Percentiles rank a stretch among this genome's conserved stretches.
These are phyloP conservation scores for Lactuca saligna DNA, from an alignment of 129 eudicot species.

Conservation along the genomic window DNA sequence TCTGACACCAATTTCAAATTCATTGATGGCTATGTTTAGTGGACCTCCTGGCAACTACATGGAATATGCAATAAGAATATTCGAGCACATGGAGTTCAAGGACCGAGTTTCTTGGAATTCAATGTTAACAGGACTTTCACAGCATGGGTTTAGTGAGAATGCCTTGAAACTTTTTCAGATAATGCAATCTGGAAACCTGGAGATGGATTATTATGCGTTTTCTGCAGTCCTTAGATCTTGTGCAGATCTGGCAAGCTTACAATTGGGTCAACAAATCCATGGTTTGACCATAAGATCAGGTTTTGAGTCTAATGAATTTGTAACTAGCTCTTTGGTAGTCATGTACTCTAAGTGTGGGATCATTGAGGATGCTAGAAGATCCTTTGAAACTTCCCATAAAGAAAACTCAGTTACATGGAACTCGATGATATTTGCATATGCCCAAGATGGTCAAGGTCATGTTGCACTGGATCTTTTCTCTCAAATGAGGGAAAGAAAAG, in stretches of 20 bases:
- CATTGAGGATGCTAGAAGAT: constrained; percentile 65
- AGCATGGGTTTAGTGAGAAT: constrained; percentile 67
- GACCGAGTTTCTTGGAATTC: constrained; percentile 87
- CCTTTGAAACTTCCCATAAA: constrained; percentile 58
- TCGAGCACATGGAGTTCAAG: constrained; percentile 44
- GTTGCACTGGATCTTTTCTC: constrained; percentile 65
- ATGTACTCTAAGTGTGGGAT: constrained; percentile 93
- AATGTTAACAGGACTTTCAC: constrained; percentile 77
- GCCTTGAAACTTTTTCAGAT: constrained; percentile 54
- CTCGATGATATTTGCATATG: constrained; percentile 81
- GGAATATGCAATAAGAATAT: constrained; percentile 55
- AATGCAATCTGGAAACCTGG: constrained; percentile 48
- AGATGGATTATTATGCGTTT: constrained; percentile 71
- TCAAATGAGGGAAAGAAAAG: constrained; percentile 49
- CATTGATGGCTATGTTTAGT: constrained; percentile 70
- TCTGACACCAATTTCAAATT: constrained; percentile 59
- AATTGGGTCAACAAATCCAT: constrained; percentile 81
- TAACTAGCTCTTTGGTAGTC: constrained; percentile 65
- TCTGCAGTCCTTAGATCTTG: constrained; percentile 79
- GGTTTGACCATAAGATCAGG: constrained; percentile 56
- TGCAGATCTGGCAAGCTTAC: constrained; percentile 74
- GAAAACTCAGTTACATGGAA: constrained; percentile 81
- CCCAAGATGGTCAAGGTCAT: constrained; percentile 79
- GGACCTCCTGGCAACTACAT: constrained; percentile 33
- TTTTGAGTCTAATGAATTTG: constrained; percentile 66